Conservation (phyloP, 164 flowering plant genomes). For the Saururus chinensis region DNA sequence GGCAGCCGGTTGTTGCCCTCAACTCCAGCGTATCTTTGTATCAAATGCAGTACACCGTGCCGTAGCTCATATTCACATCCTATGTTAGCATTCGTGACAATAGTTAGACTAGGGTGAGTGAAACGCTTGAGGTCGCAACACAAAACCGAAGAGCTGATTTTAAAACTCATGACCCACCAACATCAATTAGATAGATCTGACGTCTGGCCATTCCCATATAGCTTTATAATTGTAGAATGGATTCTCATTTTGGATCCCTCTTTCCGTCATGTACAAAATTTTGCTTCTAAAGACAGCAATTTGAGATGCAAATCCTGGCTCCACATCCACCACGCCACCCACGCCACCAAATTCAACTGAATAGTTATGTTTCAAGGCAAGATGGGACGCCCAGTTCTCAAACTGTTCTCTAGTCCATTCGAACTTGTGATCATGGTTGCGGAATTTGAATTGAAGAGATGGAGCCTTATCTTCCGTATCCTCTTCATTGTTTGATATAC, state of each 20-base stretch:
- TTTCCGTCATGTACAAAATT: background rate
- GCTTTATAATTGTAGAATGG: constrained; percentile 17
- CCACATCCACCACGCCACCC: constrained; percentile 58
- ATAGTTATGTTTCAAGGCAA: constrained; percentile 60
- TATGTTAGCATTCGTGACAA: no score
- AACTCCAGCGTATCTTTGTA: no score
- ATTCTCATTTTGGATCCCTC: constrained; percentile 9
- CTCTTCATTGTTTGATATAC: constrained; percentile 34
- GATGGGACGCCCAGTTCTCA: constrained; percentile 56
- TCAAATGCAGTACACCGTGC: no score
- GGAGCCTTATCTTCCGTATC: constrained; percentile 47
- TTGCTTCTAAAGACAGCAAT: constrained; percentile 70
- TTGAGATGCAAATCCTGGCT: constrained; percentile 98
- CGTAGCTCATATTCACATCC: no score
- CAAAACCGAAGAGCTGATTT: no score
- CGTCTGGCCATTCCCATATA: constrained; percentile 55
- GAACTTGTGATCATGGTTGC: constrained; percentile 95
- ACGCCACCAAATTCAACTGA: constrained; percentile 86
- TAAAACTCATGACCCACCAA: no score
- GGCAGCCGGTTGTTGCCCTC: no score
- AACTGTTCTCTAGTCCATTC: constrained; percentile 95
- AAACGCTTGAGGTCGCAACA: no score
- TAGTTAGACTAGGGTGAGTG: no score
- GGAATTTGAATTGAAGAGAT: constrained; percentile 50
- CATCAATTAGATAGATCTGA: no score